phyloP scores from a whole-genome alignment of 148 eudicot genomes.

The Vaccinium myrtillus region DNA sequence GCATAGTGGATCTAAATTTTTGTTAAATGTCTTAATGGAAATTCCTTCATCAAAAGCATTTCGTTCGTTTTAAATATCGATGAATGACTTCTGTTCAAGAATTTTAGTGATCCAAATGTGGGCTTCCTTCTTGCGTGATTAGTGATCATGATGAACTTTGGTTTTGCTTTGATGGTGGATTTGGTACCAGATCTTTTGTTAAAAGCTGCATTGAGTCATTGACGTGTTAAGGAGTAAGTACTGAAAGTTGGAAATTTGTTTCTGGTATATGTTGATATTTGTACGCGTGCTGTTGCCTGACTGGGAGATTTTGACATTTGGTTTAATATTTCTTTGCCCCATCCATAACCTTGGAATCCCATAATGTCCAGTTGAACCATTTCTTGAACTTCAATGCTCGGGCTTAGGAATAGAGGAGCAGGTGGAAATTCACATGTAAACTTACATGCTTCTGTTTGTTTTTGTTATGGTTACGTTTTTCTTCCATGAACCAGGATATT shows the following conservation, averaged over 20 bases:
- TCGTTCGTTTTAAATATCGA: background rate
- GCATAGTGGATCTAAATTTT: background rate
- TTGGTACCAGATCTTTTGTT: background rate
- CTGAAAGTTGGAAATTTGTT: background rate
- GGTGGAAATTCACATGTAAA: too few species aligned
- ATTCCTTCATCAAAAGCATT: background rate
- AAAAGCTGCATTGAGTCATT: slow-evolving; percentile 11
- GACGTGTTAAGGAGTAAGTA: background rate
- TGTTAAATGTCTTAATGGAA: background rate
- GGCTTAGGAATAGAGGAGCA: too few species aligned
- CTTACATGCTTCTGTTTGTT: too few species aligned
- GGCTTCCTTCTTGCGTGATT: background rate
- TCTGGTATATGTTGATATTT: background rate
- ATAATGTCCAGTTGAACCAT: too few species aligned
- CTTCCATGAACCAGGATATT: background rate
- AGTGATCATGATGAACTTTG: background rate
- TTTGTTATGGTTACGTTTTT: background rate
- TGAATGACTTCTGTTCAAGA: background rate
- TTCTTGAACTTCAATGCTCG: too few species aligned
- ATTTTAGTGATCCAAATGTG: background rate
- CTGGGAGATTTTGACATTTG: background rate
- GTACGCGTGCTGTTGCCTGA: background rate
- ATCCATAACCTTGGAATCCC: background rate
- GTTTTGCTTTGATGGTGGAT: background rate
- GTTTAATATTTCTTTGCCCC: background rate